Evolutionary conservation across 768 basidiomycete genomes (phyloP).

Genomic region (Tulasnella calospora): DNA sequence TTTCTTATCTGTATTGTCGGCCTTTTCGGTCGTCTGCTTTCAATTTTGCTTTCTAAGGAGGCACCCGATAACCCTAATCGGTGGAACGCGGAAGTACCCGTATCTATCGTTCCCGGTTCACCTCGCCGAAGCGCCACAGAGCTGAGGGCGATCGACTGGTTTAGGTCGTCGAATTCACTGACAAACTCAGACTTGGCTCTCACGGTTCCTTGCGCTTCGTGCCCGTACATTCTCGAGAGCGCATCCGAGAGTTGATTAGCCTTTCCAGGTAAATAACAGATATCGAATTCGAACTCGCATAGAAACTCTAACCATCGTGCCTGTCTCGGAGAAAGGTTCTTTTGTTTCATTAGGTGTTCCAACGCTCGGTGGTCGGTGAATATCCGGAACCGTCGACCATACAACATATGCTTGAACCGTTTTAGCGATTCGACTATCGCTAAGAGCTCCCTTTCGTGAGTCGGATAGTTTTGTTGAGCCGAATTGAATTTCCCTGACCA

Average conservation of each 20-base stretch:
- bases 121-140: too few species aligned
- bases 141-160: too few species aligned
- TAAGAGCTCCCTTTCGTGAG: conserved; percentile 41
- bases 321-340: conserved; percentile 37
- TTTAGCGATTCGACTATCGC: conserved; percentile 37
- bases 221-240: conserved; percentile 33
- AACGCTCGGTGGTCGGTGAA: conserved; percentile 42
- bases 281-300: conserved; percentile 37
- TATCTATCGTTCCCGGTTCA: too few species aligned
- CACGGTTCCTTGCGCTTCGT: too few species aligned
- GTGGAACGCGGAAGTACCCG: too few species aligned
- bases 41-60: too few species aligned
- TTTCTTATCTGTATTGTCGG: too few species aligned
- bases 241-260: conserved; percentile 44
- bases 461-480: conserved; percentile 37
- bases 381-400: conserved; percentile 33
- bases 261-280: conserved; percentile 40
- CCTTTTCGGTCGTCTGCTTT: too few species aligned
- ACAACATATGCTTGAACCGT: conserved; percentile 32
- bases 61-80: too few species aligned
- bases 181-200: too few species aligned
- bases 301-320: conserved; percentile 43
- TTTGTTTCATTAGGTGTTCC: conserved; percentile 37
- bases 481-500: conserved; percentile 22
- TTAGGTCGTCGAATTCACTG: too few species aligned